phyloP scores from a whole-genome alignment of 2,329 filamentous ascomycete species.

The Keithomyces neogunnii region DNA sequence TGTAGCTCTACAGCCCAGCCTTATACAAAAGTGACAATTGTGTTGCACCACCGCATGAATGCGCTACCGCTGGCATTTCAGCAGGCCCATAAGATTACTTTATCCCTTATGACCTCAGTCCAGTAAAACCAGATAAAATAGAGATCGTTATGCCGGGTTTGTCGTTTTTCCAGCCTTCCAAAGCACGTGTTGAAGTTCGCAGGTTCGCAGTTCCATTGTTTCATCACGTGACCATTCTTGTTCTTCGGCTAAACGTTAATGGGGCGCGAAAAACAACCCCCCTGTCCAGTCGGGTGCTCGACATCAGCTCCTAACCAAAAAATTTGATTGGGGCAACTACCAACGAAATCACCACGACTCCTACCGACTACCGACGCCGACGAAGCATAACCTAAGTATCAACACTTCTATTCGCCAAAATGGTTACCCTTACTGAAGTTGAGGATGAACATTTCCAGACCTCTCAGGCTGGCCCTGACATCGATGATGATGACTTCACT shows the following conservation, averaged over 20 bases:
- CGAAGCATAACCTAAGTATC: neutral
- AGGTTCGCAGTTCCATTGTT: neutral
- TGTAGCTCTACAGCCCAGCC: too few relatives aligned
- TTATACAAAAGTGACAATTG: too few relatives aligned
- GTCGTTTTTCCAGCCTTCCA: too few relatives aligned
- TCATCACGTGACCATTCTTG: slow-evolving; percentile 5
- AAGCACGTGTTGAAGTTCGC: too few relatives aligned
- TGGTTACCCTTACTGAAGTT: slow-evolving; percentile 97
- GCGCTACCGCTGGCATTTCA: too few relatives aligned
- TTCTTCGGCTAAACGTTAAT: slow-evolving; percentile 9
- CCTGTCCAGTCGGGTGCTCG: neutral
- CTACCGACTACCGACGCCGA: neutral
- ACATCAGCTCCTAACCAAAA: slow-evolving; percentile 1
- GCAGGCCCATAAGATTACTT: too few relatives aligned
- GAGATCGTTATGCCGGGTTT: too few relatives aligned
- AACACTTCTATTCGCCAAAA: slow-evolving; percentile 35
- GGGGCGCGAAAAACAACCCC: neutral
- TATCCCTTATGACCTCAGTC: too few relatives aligned
- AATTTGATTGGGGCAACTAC: slow-evolving; percentile 1
- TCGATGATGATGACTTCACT: slow-evolving; percentile 88
- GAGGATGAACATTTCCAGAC: slow-evolving; percentile 89
- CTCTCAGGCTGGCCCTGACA: slow-evolving; percentile 59
- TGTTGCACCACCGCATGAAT: too few relatives aligned
- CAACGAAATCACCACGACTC: neutral
- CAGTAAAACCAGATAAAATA: too few relatives aligned